Conservation (phyloP, 2,329 filamentous ascomycete genomes). For the Ascomycota sp. region DNA sequence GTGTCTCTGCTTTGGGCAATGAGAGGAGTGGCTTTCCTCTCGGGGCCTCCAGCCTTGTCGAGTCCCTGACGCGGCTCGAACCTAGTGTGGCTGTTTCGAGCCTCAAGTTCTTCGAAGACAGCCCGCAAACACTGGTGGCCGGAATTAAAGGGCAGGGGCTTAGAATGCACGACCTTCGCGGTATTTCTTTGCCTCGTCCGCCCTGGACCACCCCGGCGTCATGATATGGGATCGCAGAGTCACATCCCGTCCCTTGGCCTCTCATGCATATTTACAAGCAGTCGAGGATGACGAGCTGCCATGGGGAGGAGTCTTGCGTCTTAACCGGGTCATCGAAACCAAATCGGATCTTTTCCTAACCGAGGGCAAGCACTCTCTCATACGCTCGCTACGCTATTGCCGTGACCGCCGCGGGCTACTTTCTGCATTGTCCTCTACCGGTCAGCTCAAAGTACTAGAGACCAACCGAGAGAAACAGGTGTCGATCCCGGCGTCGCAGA, state of each 20-base stretch:
- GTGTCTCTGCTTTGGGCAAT: constrained; percentile 29
- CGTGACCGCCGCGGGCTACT: constrained; percentile 40
- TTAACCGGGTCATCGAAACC: constrained; percentile 35
- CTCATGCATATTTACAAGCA: constrained; percentile 32
- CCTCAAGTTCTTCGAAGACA: constrained; percentile 62
- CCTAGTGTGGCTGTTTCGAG: constrained; percentile 59
- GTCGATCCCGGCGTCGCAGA: constrained; percentile 14
- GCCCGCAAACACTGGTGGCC: constrained; percentile 53
- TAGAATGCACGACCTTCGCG: constrained; percentile 59
- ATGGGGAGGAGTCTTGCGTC: constrained; percentile 39
- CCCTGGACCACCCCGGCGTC: constrained; percentile 51
- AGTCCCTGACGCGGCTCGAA: constrained; percentile 38
- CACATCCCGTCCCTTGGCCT: constrained; percentile 29
- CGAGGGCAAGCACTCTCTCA: constrained; percentile 37
- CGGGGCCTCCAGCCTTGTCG: constrained; percentile 26
- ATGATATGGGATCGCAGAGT: constrained; percentile 61
- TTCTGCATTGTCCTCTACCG: constrained; percentile 39
- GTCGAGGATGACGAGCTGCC: constrained; percentile 40
- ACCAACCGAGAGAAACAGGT: constrained; percentile 33
- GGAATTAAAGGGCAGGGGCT: constrained; percentile 59
- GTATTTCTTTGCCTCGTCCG: constrained; percentile 73
- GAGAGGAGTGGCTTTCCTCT: constrained; percentile 27
- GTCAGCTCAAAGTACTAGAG: constrained; percentile 41
- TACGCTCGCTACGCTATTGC: constrained; percentile 42
- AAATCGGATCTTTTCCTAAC: constrained; percentile 26